Evolutionary conservation across 2,329 filamentous ascomycete genomes (phyloP).

Genomic region (Penicillium nordicum): DNA sequence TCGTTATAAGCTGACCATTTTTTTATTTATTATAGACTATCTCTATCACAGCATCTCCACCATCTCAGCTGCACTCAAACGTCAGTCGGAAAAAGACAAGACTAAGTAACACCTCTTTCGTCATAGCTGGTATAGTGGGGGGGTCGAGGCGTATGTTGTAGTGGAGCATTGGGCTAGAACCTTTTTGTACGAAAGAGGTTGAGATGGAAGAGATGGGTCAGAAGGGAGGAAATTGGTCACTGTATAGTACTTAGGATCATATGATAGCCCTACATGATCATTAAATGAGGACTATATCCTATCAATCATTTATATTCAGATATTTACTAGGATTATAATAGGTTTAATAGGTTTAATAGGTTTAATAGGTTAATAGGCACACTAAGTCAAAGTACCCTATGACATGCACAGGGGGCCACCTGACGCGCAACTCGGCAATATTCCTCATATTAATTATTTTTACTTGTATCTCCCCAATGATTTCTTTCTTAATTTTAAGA

Average conservation of each 20-base stretch:
- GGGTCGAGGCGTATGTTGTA: slow-evolving; percentile 3
- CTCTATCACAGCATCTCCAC: slow-evolving; percentile 31
- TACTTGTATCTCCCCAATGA: not conserved
- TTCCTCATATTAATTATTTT: not conserved
- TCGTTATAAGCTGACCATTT: slow-evolving; percentile 5
- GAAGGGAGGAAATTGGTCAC: not conserved
- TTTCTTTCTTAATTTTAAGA: not conserved
- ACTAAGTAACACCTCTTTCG: slow-evolving; percentile 25
- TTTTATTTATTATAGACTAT: slow-evolving; percentile 24
- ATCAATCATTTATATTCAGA: too few relatives aligned
- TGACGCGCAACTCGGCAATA: slow-evolving; percentile 9
- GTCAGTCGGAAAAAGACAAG: slow-evolving; percentile 23
- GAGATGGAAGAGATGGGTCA: not conserved
- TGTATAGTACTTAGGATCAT: not conserved
- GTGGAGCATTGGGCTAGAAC: slow-evolving; percentile 12
- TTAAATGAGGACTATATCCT: not conserved
- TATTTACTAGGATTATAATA: not conserved
- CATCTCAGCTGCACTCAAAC: slow-evolving; percentile 30
- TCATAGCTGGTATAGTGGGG: slow-evolving; percentile 15
- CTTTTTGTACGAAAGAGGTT: not conserved
- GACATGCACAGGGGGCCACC: slow-evolving; percentile 16
- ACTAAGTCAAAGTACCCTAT: slow-evolving; percentile 7
- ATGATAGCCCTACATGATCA: not conserved
- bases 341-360: not conserved
- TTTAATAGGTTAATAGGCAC: not conserved